Evolutionary conservation across 108 stramenopile species (phyloP).

Genomic region (Pseudonitzschia multistriata): DNA sequence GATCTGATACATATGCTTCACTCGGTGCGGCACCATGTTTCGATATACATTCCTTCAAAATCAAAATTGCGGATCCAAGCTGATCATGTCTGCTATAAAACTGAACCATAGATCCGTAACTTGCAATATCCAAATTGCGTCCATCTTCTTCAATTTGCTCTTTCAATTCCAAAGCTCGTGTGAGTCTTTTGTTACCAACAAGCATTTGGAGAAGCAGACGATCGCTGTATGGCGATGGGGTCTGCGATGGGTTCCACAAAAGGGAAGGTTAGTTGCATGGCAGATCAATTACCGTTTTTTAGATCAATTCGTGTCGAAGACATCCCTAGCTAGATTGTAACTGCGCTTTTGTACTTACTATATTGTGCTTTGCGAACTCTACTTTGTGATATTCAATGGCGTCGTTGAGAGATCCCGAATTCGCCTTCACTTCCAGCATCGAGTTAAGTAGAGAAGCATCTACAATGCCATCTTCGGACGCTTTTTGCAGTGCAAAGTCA

Average conservation of each 20-base stretch:
- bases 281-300: not conserved
- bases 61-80: conserved; percentile 71
- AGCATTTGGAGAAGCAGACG: conserved; percentile 81
- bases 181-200: conserved; percentile 59
- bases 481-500: conserved; percentile 57
- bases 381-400: conserved; percentile 62
- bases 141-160: conserved; percentile 62
- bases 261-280: not conserved
- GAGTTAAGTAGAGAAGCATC: conserved; percentile 70
- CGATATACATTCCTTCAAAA: conserved; percentile 76
- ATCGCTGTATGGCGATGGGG: conserved; percentile 76
- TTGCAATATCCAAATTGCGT: conserved; percentile 61
- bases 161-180: conserved; percentile 69
- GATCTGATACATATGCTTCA: conserved; percentile 51
- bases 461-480: conserved; percentile 57
- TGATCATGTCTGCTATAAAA: conserved; percentile 63
- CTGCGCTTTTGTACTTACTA: conserved; percentile 40
- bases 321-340: too few species aligned
- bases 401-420: conserved; percentile 55
- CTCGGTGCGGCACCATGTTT: conserved; percentile 68
- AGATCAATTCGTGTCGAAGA: too few species aligned
- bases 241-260: conserved; percentile 19
- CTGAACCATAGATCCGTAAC: conserved; percentile 76
- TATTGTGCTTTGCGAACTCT: conserved; percentile 45
- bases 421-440: conserved; percentile 65